These are phyloP conservation scores for Populus hybrid DNA, from an alignment of 441 rosid species.

Conservation along the genomic window DNA sequence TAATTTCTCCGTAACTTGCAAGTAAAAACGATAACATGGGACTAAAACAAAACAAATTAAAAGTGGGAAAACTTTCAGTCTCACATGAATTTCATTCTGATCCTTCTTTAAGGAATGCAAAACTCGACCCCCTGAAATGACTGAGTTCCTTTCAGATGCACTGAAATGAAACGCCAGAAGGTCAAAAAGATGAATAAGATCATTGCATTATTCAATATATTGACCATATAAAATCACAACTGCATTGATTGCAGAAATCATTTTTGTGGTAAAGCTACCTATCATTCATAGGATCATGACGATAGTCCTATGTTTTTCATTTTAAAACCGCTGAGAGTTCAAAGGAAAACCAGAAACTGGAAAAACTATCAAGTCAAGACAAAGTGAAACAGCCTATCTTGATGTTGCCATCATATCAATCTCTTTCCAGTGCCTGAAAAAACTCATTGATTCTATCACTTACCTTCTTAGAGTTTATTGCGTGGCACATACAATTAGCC, in stretches of 20 bases:
- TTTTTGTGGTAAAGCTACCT: neutral
- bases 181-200: slow-evolving; percentile 5
- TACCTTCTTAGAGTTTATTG: neutral
- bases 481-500: too few species aligned
- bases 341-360: neutral
- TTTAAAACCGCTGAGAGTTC: neutral
- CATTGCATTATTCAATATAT: neutral
- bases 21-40: slow-evolving; percentile 1
- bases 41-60: neutral
- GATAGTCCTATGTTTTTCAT: neutral
- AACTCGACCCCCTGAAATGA: slow-evolving; percentile 29
- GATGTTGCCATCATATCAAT: neutral
- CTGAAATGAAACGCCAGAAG: slow-evolving; percentile 31
- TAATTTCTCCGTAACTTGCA: neutral
- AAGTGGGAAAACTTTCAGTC: slow-evolving; percentile 7
- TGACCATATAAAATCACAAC: neutral
- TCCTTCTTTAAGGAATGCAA: slow-evolving; percentile 28
- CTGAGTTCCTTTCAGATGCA: slow-evolving; percentile 47
- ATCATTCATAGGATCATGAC: neutral
- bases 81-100: slow-evolving; percentile 33
- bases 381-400: neutral
- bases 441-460: neutral
- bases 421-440: neutral
- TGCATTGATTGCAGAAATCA: neutral
- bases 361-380: neutral